Percentiles rank a stretch among this genome's conserved stretches.
Evolutionary conservation across 2,329 filamentous ascomycete genomes (phyloP).

Genomic region (Amylocarpus encephaloides): DNA sequence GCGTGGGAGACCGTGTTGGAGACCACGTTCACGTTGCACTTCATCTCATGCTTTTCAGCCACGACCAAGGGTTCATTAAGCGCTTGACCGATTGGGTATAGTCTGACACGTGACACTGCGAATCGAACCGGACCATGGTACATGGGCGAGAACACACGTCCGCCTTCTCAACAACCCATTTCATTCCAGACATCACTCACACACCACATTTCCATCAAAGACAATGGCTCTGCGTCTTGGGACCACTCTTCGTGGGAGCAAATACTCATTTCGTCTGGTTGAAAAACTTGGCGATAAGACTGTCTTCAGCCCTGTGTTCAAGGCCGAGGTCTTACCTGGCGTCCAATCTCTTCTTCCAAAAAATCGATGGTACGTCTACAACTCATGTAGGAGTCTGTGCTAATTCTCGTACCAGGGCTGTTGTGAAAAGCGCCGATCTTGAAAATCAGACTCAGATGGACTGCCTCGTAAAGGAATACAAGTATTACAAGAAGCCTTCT

Average conservation of each 20-base stretch:
- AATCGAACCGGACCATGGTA: too few relatives aligned
- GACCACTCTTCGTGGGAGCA: slow-evolving; percentile 4
- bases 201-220: neutral
- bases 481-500: slow-evolving; percentile 10
- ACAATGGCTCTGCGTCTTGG: slow-evolving; percentile 7
- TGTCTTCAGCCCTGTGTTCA: slow-evolving; percentile 8
- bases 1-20: too few relatives aligned
- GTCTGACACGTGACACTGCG: too few relatives aligned
- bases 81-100: too few relatives aligned
- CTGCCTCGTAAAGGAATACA: slow-evolving; percentile 9
- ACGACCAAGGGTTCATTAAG: too few relatives aligned
- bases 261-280: slow-evolving; percentile 6
- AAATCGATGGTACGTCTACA: slow-evolving; percentile 7
- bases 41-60: too few relatives aligned
- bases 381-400: neutral
- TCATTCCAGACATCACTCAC: slow-evolving; percentile 3
- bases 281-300: slow-evolving; percentile 9
- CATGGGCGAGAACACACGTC: too few relatives aligned
- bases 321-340: slow-evolving; percentile 7
- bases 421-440: slow-evolving; percentile 9
- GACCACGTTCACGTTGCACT: too few relatives aligned
- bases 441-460: slow-evolving; percentile 5
- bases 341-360: slow-evolving; percentile 6
- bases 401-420: slow-evolving; percentile 6
- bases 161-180: neutral